A percentile compares a stretch with the other conserved stretches of the same genome.
phyloP scores from a whole-genome alignment of 2,329 filamentous ascomycete genomes.

The Talaromyces sp. region DNA sequence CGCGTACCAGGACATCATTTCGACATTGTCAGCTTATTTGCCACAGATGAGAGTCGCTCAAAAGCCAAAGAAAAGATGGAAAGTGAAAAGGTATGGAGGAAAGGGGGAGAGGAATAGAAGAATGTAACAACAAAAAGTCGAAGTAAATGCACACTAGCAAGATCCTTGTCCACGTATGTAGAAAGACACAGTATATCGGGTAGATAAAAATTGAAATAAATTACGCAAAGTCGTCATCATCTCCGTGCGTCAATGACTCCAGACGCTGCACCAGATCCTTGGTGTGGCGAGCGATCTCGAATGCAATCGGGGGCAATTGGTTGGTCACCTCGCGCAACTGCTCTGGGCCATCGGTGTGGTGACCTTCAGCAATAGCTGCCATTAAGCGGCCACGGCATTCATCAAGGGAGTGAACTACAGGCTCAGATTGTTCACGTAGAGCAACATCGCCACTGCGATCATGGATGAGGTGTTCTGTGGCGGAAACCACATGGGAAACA shows the following conservation, averaged over 20 bases:
- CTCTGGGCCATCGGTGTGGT: constrained; percentile 59
- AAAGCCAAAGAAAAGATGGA: constrained; percentile 23
- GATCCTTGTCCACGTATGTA: neutral
- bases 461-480: constrained; percentile 61
- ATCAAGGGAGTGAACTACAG: constrained; percentile 54
- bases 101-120: constrained; percentile 6
- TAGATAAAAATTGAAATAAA: constrained; percentile 3
- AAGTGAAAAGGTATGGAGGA: constrained; percentile 5
- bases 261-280: constrained; percentile 68
- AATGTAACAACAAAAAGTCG: constrained; percentile 7
- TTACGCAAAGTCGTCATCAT: constrained; percentile 45
- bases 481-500: constrained; percentile 69
- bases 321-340: constrained; percentile 63
- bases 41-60: constrained; percentile 28
- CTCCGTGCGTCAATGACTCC: constrained; percentile 42
- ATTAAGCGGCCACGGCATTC: constrained; percentile 67
- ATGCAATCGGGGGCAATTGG: constrained; percentile 79
- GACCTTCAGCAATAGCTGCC: constrained; percentile 64
- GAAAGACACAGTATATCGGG: constrained; percentile 2
- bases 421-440: constrained; percentile 49
- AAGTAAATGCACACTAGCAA: constrained; percentile 6
- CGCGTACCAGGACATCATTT: constrained; percentile 27
- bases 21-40: constrained; percentile 29
- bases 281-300: constrained; percentile 79
- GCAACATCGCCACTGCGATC: constrained; percentile 52